Evolutionary conservation across 805 yeast species (phyloP).

Genomic region (Lipomyces lipofer): DNA sequence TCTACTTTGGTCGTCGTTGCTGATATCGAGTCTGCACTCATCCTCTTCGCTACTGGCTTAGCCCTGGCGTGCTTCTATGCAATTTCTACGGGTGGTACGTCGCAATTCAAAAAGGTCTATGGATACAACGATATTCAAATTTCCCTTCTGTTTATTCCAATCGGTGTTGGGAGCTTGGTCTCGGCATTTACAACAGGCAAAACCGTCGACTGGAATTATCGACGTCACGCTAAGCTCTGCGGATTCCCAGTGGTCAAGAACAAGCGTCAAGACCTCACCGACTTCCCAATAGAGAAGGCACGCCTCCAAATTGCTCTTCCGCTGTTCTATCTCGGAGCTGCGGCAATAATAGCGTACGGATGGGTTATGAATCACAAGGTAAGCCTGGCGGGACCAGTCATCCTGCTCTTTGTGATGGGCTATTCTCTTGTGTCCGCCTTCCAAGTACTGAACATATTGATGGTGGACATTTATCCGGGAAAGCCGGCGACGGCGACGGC

Average conservation of each 20-base stretch:
- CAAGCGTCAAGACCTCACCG: constrained; percentile 1
- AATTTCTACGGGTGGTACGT: constrained; percentile 1
- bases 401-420: constrained; percentile 17
- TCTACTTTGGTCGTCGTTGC: neutral
- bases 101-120: neutral
- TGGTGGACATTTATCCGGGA: constrained; percentile 72
- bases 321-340: neutral
- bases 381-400: constrained; percentile 22
- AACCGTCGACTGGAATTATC: constrained; percentile 11
- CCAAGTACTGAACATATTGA: constrained; percentile 55
- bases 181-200: constrained; percentile 2
- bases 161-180: constrained; percentile 10
- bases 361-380: constrained; percentile 21
- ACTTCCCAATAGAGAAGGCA: constrained; percentile 27
- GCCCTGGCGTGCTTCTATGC: neutral
- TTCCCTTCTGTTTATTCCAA: constrained; percentile 9
- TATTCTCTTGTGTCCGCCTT: constrained; percentile 5
- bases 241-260: constrained; percentile 3
- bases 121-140: constrained; percentile 6
- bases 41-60: neutral
- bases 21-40: neutral
- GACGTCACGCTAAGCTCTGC: constrained; percentile 8
- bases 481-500: constrained; percentile 75
- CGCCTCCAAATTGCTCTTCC: constrained; percentile 16
- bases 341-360: constrained; percentile 17